Conservation (phyloP, 164 flowering plant genomes). For the Kingdonia uniflora region DNA sequence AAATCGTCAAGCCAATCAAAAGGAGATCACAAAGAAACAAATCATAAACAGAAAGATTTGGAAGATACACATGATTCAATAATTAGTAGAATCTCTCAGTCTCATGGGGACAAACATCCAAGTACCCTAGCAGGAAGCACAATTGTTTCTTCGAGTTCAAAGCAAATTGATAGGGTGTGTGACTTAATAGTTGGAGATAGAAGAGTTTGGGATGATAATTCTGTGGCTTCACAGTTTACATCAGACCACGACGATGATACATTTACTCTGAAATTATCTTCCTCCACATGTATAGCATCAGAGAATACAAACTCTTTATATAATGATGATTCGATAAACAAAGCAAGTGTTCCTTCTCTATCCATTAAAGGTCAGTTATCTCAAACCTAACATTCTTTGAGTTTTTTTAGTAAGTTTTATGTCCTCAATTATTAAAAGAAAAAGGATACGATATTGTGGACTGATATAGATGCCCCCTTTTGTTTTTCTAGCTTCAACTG, state of each 20-base stretch:
- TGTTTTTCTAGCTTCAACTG: conserved; percentile 67
- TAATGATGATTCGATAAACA: conserved; percentile 34
- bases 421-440: neutral
- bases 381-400: neutral
- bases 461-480: conserved; percentile 9
- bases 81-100: conserved; percentile 3
- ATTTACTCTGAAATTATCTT: conserved; percentile 31
- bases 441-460: neutral
- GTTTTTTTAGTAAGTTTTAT: no score
- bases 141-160: conserved; percentile 12
- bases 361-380: conserved; percentile 60
- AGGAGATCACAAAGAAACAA: conserved; percentile 19
- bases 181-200: conserved; percentile 16
- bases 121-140: conserved; percentile 11
- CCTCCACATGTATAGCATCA: conserved; percentile 26
- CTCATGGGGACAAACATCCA: conserved; percentile 11
- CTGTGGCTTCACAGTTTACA: conserved; percentile 14
- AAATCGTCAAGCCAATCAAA: conserved; percentile 13
- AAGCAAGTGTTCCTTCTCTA: conserved; percentile 38
- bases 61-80: conserved; percentile 14
- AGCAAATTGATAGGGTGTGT: conserved; percentile 18
- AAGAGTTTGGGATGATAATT: conserved; percentile 10
- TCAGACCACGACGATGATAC: conserved; percentile 22
- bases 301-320: conserved; percentile 29
- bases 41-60: conserved; percentile 15